Conservation (phyloP, 805 yeast genomes). For the Scheffersomyces lignosus region DNA sequence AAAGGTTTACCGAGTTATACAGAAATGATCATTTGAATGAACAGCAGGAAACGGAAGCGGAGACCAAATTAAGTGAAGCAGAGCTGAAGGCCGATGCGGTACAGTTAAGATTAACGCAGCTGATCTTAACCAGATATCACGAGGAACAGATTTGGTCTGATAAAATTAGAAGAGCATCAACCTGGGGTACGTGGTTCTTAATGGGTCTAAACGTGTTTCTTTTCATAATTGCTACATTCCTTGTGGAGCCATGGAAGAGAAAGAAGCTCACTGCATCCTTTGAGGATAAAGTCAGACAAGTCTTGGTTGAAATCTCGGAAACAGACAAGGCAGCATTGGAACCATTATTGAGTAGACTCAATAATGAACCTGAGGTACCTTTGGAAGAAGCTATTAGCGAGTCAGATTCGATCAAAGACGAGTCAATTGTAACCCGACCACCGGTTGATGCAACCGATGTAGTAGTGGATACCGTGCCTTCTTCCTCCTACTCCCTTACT, state of each 20-base stretch:
- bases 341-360: neutral
- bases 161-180: slow-evolving; percentile 87
- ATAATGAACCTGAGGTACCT: neutral
- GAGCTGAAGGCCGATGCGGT: slow-evolving; percentile 68
- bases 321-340: slow-evolving; percentile 2
- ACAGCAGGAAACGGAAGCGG: slow-evolving; percentile 53
- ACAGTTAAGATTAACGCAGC: slow-evolving; percentile 67
- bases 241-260: slow-evolving; percentile 95
- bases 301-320: slow-evolving; percentile 16
- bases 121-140: slow-evolving; percentile 85
- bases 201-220: slow-evolving; percentile 84
- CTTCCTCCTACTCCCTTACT: neutral
- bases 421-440: neutral
- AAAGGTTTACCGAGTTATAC: slow-evolving; percentile 78
- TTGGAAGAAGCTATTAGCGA: slow-evolving; percentile 1
- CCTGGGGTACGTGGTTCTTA: slow-evolving; percentile 93
- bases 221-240: slow-evolving; percentile 77
- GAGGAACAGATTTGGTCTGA: slow-evolving; percentile 99
- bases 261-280: slow-evolving; percentile 76
- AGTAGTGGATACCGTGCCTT: neutral
- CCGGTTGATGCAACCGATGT: slow-evolving; percentile 3
- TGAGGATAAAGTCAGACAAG: slow-evolving; percentile 69
- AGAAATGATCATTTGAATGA: slow-evolving; percentile 78
- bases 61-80: slow-evolving; percentile 45
- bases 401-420: neutral